Evolutionary conservation across 495 filamentous ascomycete genomes (phyloP).

Genomic region (Aspergillus diversus): DNA sequence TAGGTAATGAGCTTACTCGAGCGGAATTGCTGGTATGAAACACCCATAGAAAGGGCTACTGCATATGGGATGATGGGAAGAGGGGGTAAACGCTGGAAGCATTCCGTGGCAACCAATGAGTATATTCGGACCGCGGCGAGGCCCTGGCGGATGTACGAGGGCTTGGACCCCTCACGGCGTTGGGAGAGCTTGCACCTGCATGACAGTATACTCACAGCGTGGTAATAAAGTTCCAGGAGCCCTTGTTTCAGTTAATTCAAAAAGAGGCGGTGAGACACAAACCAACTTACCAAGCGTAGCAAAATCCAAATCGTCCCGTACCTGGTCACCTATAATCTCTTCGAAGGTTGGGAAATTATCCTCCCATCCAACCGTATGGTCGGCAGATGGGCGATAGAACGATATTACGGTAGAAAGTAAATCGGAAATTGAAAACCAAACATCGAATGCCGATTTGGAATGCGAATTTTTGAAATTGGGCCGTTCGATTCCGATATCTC

Average conservation of each 20-base stretch:
- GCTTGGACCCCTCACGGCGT: slow-evolving; percentile 35
- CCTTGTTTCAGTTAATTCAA: slow-evolving; percentile 38
- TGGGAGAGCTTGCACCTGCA: slow-evolving; percentile 49
- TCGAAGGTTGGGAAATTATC: slow-evolving; percentile 68
- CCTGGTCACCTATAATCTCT: slow-evolving; percentile 61
- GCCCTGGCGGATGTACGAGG: slow-evolving; percentile 63
- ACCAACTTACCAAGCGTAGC: slow-evolving; percentile 30
- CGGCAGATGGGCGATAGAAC: slow-evolving; percentile 62
- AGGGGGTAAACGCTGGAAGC: slow-evolving; percentile 54
- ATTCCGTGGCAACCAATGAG: slow-evolving; percentile 60
- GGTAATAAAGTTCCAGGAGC: slow-evolving; percentile 70
- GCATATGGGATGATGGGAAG: slow-evolving; percentile 72
- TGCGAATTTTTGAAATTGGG: slow-evolving; percentile 18
- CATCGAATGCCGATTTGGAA: slow-evolving; percentile 46
- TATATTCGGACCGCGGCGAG: slow-evolving; percentile 68
- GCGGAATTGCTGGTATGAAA: slow-evolving; percentile 72
- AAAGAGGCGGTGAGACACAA: background rate
- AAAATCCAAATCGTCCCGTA: slow-evolving; percentile 32
- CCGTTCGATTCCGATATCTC: slow-evolving; percentile 57
- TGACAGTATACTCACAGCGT: slow-evolving; percentile 67
- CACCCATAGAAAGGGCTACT: slow-evolving; percentile 66
- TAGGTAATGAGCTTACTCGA: slow-evolving; percentile 67
- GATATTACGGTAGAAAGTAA: slow-evolving; percentile 67
- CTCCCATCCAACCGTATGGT: slow-evolving; percentile 54
- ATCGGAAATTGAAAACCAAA: slow-evolving; percentile 56